phyloP scores from a whole-genome alignment of 352 stramenopile species.

The Phytophthora brassicae region DNA sequence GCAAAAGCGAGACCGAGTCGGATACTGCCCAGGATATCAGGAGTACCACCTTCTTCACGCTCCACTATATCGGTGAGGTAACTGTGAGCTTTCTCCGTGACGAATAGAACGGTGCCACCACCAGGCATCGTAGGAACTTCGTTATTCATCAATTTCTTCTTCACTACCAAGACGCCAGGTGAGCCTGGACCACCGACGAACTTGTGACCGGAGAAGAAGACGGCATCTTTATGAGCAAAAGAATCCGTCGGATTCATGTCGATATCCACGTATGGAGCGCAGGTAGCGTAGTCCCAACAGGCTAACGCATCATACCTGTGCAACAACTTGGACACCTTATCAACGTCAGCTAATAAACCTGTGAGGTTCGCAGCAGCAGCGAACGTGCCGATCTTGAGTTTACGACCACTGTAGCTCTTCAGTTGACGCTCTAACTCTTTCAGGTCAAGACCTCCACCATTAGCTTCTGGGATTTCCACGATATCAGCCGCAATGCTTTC shows the following conservation, averaged over 20 bases:
- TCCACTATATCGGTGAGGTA: constrained; percentile 73
- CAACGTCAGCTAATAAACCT: constrained; percentile 88
- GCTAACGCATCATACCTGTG: constrained; percentile 91
- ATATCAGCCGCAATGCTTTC: constrained; percentile 86
- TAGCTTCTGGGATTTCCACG: constrained; percentile 67
- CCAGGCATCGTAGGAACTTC: constrained; percentile 56
- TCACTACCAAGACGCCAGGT: constrained; percentile 94
- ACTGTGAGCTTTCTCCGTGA: constrained; percentile 59
- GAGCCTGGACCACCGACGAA: constrained; percentile 93
- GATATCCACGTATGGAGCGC: constrained; percentile 91
- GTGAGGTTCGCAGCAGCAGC: constrained; percentile 95
- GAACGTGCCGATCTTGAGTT: constrained; percentile 89
- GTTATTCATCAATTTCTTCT: constrained; percentile 84
- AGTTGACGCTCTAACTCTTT: constrained; percentile 55
- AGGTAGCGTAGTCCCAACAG: constrained; percentile 97
- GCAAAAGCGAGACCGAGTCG: constrained; percentile 92
- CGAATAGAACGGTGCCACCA: constrained; percentile 57
- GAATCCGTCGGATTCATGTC: constrained; percentile 93
- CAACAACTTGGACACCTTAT: constrained; percentile 86
- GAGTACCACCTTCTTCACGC: constrained; percentile 97
- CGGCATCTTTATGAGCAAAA: constrained; percentile 87
- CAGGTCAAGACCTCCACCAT: constrained; percentile 50
- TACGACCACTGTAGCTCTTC: constrained; percentile 44
- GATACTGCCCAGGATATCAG: constrained; percentile 94
- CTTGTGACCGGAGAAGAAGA: constrained; percentile 97